Evolutionary conservation across 202 grass and related monocot genomes (phyloP), one percentile per base, ranked within the genome.

Genomic region (Elaeis oleifera): DNA sequence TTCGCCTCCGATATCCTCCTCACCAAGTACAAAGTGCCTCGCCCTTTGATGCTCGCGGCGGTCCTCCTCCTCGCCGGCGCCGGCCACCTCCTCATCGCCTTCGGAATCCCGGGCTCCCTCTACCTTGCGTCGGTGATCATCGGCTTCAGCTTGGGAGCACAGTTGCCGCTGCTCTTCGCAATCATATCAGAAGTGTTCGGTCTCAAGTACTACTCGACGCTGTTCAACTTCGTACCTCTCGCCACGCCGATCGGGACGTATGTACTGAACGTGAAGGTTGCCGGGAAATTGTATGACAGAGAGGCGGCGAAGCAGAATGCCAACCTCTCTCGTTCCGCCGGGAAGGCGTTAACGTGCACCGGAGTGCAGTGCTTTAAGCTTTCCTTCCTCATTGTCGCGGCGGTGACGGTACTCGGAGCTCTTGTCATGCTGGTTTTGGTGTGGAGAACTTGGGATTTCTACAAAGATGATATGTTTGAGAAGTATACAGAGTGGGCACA

Each of bases 151-250:
- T 71, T 71, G 23, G 68, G 68, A 36, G 68, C 68, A 16, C 56
- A 59, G 56, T 6, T 16, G 56, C 68, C 68, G 5, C 55, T 71
- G 7, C 55, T 71, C 36, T 59, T 71, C 68, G 55, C 68, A 44
- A 71, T 71, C 56, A 71, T 71, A 7, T 71, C 68, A 0, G 70
- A 73, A 50, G n/a, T 73, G 17, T 73, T 73, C 59, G 70, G 70
- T 16, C 59, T 73, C 25, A 11, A 83, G 65, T 88, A 88, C 80
- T 88, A 80, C 85, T 76, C 80, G 3, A 88, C 85, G 53, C 76
- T 88, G 54, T 88, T 83, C 76, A 88, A 83, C 80, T 79, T 88
- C 44, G 80, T 73, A 50, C 64, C 68, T 9, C 68, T 80, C 1
- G 80, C 80, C 22, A 88, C 80, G 69, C 85, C 85, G 54, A 56